A percentile compares a stretch with the other conserved stretches of the same genome.
phyloP scores from a whole-genome alignment of 208 protist genomes.

The Endotrypanum monterogeii region DNA sequence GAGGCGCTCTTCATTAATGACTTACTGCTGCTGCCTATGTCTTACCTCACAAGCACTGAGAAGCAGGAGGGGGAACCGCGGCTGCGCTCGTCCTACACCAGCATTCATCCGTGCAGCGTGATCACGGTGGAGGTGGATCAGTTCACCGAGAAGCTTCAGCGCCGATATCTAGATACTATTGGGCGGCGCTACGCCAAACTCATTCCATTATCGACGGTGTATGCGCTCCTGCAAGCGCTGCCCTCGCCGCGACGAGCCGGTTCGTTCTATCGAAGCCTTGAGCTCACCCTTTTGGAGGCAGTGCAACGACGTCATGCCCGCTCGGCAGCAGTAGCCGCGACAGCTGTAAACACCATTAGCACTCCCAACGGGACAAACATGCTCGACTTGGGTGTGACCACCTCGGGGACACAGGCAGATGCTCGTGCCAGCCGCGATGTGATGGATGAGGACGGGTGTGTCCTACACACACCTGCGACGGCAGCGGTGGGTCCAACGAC shows the following conservation, averaged over 20 bases:
- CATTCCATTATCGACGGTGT: slow-evolving; percentile 60
- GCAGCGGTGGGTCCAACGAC: slow-evolving; percentile 21
- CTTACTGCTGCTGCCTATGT: slow-evolving; percentile 38
- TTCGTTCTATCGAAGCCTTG: slow-evolving; percentile 65
- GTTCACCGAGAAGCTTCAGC: slow-evolving; percentile 47
- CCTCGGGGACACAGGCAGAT: neutral
- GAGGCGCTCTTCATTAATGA: slow-evolving; percentile 36
- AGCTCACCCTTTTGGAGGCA: slow-evolving; percentile 46
- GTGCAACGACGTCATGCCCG: slow-evolving; percentile 34
- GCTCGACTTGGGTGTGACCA: neutral
- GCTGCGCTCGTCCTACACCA: slow-evolving; percentile 42
- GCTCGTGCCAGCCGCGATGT: slow-evolving; percentile 4
- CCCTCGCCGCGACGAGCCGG: slow-evolving; percentile 57
- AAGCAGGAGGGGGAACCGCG: slow-evolving; percentile 19
- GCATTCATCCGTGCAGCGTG: slow-evolving; percentile 64
- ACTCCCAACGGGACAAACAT: neutral
- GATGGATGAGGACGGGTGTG: slow-evolving; percentile 8
- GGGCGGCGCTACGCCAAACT: slow-evolving; percentile 49
- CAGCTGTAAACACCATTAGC: slow-evolving; percentile 9
- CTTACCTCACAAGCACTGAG: slow-evolving; percentile 34
- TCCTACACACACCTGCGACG: neutral
- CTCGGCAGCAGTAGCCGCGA: slow-evolving; percentile 21
- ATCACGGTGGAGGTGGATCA: slow-evolving; percentile 43
- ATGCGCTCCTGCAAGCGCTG: slow-evolving; percentile 42
- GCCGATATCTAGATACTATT: slow-evolving; percentile 52